Percentiles rank a stretch among this genome's conserved stretches.
phyloP scores from a whole-genome alignment of 169 alveolate species.

The Cardiosporidium cionae region DNA sequence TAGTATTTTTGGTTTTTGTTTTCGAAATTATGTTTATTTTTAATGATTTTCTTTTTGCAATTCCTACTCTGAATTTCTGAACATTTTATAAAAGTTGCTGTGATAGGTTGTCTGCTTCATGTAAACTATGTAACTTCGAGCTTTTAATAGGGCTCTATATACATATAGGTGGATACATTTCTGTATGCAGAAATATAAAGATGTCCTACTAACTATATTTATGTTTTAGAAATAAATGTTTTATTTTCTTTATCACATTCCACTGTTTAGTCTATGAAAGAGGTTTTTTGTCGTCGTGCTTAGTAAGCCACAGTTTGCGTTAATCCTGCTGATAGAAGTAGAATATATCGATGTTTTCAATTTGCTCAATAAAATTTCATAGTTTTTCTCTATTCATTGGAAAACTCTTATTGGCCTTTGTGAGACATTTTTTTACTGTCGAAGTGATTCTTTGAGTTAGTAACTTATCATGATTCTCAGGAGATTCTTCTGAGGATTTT shows the following conservation, averaged over 20 bases:
- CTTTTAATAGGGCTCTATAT: too few relatives aligned
- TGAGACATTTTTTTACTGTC: background rate
- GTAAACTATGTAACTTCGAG: too few relatives aligned
- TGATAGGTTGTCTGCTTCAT: too few relatives aligned
- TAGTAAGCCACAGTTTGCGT: background rate
- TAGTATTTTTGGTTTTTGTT: background rate
- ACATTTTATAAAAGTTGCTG: background rate
- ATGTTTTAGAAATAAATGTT: too few relatives aligned
- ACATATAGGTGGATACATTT: too few relatives aligned
- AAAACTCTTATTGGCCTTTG: background rate
- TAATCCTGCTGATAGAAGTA: too few relatives aligned
- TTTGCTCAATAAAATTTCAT: background rate
- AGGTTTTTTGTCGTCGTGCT: background rate
- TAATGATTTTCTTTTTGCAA: background rate
- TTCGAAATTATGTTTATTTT: background rate
- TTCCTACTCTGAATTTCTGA: background rate
- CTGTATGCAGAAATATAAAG: too few relatives aligned
- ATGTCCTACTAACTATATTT: too few relatives aligned
- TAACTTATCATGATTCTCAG: background rate
- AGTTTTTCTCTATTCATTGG: background rate
- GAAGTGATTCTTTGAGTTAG: background rate
- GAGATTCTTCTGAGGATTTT: background rate
- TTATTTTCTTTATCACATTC: too few relatives aligned
- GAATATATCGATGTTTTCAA: background rate
- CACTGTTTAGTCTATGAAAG: too few relatives aligned